Evolutionary conservation across 805 yeast genomes (phyloP).

Genomic region (Nakazawaea pomicola): DNA sequence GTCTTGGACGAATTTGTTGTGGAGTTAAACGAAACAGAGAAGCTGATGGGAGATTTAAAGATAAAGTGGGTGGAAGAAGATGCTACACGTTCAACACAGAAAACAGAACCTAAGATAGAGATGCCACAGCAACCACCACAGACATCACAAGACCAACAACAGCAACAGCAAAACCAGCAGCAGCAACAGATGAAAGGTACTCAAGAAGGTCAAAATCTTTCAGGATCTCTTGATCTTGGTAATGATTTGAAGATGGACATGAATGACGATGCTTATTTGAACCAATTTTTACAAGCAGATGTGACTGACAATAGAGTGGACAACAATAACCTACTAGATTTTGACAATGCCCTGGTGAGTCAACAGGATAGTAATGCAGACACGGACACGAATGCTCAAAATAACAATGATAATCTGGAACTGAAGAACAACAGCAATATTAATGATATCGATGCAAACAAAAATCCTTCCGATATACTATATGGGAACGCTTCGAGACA

Average conservation of each 20-base stretch:
- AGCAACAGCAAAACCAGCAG: constrained; percentile 1
- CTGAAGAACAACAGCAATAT: constrained; percentile 31
- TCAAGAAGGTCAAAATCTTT: background rate
- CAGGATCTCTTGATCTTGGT: background rate
- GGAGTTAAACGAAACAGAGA: constrained; percentile 10
- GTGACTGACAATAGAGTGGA: constrained; percentile 3
- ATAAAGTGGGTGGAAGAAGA: constrained; percentile 5
- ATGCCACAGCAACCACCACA: background rate
- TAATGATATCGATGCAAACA: constrained; percentile 85
- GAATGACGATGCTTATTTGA: constrained; percentile 12
- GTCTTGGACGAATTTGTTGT: constrained; percentile 11
- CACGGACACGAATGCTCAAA: background rate
- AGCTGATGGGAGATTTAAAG: constrained; percentile 2
- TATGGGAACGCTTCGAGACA: constrained; percentile 89
- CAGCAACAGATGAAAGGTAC: background rate
- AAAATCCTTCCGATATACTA: constrained; percentile 92
- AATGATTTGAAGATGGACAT: constrained; percentile 8
- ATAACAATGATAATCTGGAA: background rate
- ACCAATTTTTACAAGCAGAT: constrained; percentile 11
- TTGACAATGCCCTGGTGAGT: constrained; percentile 1
- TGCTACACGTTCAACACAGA: background rate
- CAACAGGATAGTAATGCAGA: background rate
- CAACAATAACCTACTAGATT: constrained; percentile 4
- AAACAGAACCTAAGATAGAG: background rate
- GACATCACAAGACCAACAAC: background rate